Evolutionary conservation across 1,139 yeast species (phyloP).

Genomic region (Yarrowia galli): DNA sequence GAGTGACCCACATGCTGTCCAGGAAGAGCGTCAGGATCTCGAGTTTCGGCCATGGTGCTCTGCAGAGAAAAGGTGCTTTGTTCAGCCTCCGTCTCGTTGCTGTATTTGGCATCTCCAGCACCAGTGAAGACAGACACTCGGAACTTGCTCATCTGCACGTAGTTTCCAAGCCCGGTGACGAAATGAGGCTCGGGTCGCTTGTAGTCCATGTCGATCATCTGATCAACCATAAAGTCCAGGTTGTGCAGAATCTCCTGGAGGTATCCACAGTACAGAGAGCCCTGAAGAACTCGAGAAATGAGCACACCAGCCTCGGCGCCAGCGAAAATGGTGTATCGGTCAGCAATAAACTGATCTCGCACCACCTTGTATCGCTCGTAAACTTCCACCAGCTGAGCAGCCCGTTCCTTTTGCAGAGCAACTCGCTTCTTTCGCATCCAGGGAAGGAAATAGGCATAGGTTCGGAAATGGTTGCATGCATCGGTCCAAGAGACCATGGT

Average conservation of each 20-base stretch:
- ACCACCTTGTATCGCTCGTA: constrained; percentile 29
- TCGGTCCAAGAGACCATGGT: constrained; percentile 17
- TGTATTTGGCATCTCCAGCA: constrained; percentile 22
- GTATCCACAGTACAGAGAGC: constrained; percentile 26
- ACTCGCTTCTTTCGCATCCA: constrained; percentile 24
- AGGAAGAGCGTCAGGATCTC: constrained; percentile 33
- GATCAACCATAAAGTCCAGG: constrained; percentile 22
- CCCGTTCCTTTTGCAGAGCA: constrained; percentile 4
- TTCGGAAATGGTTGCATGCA: constrained; percentile 33
- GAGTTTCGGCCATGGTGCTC: constrained; percentile 15
- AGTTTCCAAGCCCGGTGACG: constrained; percentile 14
- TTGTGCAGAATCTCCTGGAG: constrained; percentile 30
- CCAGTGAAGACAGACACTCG: constrained; percentile 30
- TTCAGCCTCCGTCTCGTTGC: constrained; percentile 19
- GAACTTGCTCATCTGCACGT: constrained; percentile 22
- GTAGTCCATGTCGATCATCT: constrained; percentile 26
- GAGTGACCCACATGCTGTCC: constrained; percentile 10
- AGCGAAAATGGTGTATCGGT: constrained; percentile 22
- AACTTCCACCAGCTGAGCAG: constrained; percentile 13
- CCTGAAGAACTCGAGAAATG: constrained; percentile 17
- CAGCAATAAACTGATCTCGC: constrained; percentile 20
- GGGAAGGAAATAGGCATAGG: constrained; percentile 26
- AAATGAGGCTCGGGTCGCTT: constrained; percentile 21
- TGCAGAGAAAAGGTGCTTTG: constrained; percentile 5
- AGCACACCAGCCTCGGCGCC: constrained; percentile 26